A percentile compares a stretch with the other conserved stretches of the same genome.
phyloP scores from a whole-genome alignment of 495 filamentous ascomycete genomes.

The Xylaria intraflava region DNA sequence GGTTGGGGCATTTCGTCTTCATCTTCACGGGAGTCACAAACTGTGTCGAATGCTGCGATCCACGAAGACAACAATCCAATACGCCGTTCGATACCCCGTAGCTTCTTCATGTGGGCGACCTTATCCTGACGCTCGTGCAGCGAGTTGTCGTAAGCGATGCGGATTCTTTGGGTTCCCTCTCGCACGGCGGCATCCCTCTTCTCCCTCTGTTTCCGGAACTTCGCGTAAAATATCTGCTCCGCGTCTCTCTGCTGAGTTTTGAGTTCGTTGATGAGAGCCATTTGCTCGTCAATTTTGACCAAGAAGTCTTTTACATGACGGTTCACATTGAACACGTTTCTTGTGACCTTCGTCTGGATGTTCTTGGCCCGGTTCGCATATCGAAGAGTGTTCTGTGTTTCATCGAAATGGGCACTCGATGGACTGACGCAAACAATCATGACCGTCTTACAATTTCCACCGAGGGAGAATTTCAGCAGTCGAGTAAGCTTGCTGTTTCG shows the following conservation, averaged over 20 bases:
- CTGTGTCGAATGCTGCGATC: slow-evolving; percentile 85
- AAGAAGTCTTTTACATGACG: slow-evolving; percentile 97
- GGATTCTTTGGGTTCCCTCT: slow-evolving; percentile 75
- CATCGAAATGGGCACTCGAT: slow-evolving; percentile 94
- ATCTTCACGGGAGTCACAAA: slow-evolving; percentile 63
- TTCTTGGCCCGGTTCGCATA: slow-evolving; percentile 99
- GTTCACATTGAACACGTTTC: slow-evolving; percentile 99
- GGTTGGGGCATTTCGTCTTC: slow-evolving; percentile 58
- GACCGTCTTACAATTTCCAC: slow-evolving; percentile 96
- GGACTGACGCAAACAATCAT: slow-evolving; percentile 99
- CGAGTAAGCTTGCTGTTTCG: slow-evolving; percentile 96
- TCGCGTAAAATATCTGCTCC: slow-evolving; percentile 78
- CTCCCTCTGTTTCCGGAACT: slow-evolving; percentile 80
- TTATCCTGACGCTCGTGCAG: slow-evolving; percentile 72
- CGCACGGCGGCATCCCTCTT: slow-evolving; percentile 73
- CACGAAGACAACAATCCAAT: slow-evolving; percentile 80
- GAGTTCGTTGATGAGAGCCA: slow-evolving; percentile 86
- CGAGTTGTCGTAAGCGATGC: slow-evolving; percentile 77
- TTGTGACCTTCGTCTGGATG: slow-evolving; percentile 97
- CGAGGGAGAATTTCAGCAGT: slow-evolving; percentile 92
- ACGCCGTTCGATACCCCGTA: slow-evolving; percentile 75
- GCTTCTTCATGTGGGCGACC: slow-evolving; percentile 69
- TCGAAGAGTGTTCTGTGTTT: slow-evolving; percentile 95
- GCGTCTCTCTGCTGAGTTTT: slow-evolving; percentile 85
- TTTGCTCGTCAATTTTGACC: slow-evolving; percentile 93